Conservation (phyloP, 1,139 yeast genomes). For the Hansenula sp. region DNA sequence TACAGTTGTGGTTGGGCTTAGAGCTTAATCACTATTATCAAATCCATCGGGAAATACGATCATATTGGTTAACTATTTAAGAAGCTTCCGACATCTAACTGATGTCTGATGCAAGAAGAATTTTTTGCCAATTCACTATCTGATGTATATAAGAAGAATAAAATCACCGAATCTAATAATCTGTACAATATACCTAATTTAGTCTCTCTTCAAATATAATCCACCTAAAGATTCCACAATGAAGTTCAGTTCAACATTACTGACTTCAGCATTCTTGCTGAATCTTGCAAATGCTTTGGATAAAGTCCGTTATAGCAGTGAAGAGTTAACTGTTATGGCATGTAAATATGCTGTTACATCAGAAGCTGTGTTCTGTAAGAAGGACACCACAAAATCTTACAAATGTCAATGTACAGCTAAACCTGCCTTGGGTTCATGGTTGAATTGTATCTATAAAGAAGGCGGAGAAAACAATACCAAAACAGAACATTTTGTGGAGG, state of each 20-base stretch:
- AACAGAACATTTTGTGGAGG: slow-evolving; percentile 6
- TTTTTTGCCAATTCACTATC: too few relatives aligned
- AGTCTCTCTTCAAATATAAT: too few relatives aligned
- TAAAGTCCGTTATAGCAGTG: not conserved
- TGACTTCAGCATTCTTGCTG: not conserved
- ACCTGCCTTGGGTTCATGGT: slow-evolving; percentile 14
- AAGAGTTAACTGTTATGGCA: slow-evolving; percentile 14
- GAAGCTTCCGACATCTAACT: too few relatives aligned
- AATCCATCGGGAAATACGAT: not conserved
- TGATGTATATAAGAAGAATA: too few relatives aligned
- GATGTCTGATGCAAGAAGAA: too few relatives aligned
- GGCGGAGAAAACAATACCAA: slow-evolving; percentile 5
- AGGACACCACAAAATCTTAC: slow-evolving; percentile 2
- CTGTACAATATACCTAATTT: too few relatives aligned
- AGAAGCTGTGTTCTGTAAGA: slow-evolving; percentile 15
- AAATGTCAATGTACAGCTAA: slow-evolving; percentile 11
- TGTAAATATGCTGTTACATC: slow-evolving; percentile 14
- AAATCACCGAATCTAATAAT: too few relatives aligned
- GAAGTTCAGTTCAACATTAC: not conserved
- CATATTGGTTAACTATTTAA: not conserved
- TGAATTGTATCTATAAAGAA: slow-evolving; percentile 16
- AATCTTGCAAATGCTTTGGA: not conserved
- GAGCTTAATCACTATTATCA: too few relatives aligned
- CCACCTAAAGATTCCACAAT: too few relatives aligned
- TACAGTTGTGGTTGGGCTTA: too few relatives aligned